Conservation (phyloP, 495 filamentous ascomycete species). For the Trichocladium antarcticum region DNA sequence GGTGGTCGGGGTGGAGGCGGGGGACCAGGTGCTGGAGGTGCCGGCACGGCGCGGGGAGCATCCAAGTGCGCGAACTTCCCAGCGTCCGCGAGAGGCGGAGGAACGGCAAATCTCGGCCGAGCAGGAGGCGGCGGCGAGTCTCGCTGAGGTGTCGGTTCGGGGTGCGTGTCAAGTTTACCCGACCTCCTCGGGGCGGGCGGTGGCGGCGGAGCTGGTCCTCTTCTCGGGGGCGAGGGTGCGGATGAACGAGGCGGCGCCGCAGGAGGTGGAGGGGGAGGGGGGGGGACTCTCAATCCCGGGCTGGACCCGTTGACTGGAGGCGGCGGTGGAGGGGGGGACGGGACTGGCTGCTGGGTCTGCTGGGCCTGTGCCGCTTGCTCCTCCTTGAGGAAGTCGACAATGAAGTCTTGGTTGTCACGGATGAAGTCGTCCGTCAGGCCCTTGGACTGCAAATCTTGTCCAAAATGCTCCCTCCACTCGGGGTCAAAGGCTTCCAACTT, state of each 20-base stretch:
- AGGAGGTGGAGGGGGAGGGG: conserved; percentile 52
- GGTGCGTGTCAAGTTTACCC: conserved; percentile 30
- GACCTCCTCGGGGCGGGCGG: conserved; percentile 66
- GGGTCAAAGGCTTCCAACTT: conserved; percentile 76
- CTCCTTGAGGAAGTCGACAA: conserved; percentile 78
- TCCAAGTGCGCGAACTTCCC: conserved; percentile 59
- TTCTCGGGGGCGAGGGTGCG: conserved; percentile 45
- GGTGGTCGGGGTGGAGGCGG: conserved; percentile 80
- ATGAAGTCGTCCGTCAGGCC: conserved; percentile 91
- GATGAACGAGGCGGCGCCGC: conserved; percentile 27
- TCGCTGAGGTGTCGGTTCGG: conserved; percentile 46
- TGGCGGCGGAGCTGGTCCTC: conserved; percentile 72
- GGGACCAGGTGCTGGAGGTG: conserved; percentile 56
- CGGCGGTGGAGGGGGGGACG: conserved; percentile 48
- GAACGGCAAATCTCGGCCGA: conserved; percentile 62
- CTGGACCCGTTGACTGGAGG: conserved; percentile 26
- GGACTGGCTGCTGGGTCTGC: conserved; percentile 34
- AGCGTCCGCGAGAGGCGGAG: conserved; percentile 75
- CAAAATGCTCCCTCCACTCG: conserved; percentile 69
- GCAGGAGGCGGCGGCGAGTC: conserved; percentile 45
- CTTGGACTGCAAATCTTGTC: conserved; percentile 66
- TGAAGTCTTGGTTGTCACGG: conserved; percentile 85
- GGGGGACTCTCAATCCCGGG: conserved; percentile 38
- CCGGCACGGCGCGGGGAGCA: conserved; percentile 47
- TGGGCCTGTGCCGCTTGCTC: conserved; percentile 52